Evolutionary conservation across 2,329 filamentous ascomycete species (phyloP).

Genomic region (Bimuria novae-zelandiae): DNA sequence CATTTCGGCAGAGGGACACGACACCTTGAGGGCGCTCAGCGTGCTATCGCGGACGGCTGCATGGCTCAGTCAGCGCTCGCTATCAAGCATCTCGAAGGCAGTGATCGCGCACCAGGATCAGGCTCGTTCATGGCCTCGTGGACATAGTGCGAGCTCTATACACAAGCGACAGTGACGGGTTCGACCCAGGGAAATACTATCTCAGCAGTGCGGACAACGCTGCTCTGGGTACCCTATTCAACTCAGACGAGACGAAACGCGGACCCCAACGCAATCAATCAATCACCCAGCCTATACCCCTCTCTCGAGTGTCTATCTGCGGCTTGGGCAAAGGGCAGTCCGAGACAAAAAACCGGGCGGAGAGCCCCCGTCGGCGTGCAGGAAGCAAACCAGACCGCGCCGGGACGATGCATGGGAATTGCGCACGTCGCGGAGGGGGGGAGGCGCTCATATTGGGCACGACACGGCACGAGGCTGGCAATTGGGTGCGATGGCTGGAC

Average conservation of each 20-base stretch:
- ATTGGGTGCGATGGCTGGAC: too few relatives aligned
- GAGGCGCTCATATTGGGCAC: constrained; percentile 1
- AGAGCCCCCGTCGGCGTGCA: too few relatives aligned
- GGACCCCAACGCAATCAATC: too few relatives aligned
- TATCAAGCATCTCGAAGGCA: constrained; percentile 13
- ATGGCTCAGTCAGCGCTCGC: constrained; percentile 8
- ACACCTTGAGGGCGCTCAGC: constrained; percentile 41
- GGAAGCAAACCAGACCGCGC: background rate
- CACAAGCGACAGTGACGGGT: background rate
- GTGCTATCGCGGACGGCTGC: constrained; percentile 45
- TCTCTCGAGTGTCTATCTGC: too few relatives aligned
- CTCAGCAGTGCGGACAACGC: background rate
- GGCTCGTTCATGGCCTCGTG: constrained; percentile 18
- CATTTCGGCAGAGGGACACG: constrained; percentile 44
- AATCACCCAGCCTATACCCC: too few relatives aligned
- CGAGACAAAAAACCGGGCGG: too few relatives aligned
- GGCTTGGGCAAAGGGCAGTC: too few relatives aligned
- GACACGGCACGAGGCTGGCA: background rate
- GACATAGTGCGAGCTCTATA: constrained; percentile 15
- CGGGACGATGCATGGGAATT: background rate
- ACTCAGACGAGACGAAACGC: too few relatives aligned
- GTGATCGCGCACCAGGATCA: constrained; percentile 21
- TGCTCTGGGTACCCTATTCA: too few relatives aligned
- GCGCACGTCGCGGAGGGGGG: background rate
- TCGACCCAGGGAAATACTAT: background rate